phyloP scores from a whole-genome alignment of 176 grass and related monocot genomes.

The Aegilops speltoides region DNA sequence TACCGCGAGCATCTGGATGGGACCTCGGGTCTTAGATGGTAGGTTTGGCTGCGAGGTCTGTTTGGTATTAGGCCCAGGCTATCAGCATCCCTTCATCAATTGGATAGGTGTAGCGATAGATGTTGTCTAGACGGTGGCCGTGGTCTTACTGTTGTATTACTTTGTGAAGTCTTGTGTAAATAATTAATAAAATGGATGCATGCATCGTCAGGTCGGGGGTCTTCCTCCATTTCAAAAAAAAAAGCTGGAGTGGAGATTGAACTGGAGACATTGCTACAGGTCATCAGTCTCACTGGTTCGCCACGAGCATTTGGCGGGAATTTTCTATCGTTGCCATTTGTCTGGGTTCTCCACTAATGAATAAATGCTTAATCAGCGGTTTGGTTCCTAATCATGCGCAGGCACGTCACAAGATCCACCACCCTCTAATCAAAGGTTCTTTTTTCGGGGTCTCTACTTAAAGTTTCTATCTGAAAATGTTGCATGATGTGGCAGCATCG shows the following conservation, averaged over 20 bases:
- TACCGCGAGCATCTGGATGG: too few species aligned
- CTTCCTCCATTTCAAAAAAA: too few species aligned
- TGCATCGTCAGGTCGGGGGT: too few species aligned
- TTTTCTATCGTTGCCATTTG: conserved; percentile 9
- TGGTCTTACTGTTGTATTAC: too few species aligned
- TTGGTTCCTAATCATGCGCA: conserved; percentile 27
- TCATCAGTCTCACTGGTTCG: background rate
- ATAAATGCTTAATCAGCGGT: background rate
- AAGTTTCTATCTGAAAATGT: conserved; percentile 28
- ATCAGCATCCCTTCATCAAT: too few species aligned
- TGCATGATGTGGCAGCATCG: background rate
- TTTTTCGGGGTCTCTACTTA: background rate
- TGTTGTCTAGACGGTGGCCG: too few species aligned
- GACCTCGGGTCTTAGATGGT: too few species aligned
- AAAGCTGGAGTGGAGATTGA: background rate
- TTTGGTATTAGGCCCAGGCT: too few species aligned
- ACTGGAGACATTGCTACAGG: background rate
- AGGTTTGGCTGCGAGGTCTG: too few species aligned
- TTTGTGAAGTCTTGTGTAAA: too few species aligned
- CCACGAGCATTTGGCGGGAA: background rate
- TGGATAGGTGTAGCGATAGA: too few species aligned
- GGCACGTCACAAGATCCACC: conserved; percentile 20
- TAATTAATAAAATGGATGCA: too few species aligned
- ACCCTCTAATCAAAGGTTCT: conserved; percentile 3
- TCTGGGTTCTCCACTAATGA: conserved; percentile 4